Conservation (phyloP, 2,329 filamentous ascomycete species). For the Sporothrix dimorphospora region DNA sequence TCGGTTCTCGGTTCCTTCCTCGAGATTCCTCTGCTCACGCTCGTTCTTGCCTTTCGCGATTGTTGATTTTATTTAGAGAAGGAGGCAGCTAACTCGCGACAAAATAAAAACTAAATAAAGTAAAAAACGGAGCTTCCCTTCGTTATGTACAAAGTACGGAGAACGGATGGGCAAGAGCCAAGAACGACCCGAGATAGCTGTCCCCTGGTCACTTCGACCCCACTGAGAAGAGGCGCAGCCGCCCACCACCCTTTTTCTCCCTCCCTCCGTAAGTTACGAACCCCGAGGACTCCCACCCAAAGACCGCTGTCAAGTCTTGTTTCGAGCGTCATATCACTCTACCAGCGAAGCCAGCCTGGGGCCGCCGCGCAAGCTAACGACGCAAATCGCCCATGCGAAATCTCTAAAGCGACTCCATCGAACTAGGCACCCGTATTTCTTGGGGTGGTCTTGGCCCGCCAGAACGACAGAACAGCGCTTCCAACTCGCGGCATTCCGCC, state of each 20-base stretch:
- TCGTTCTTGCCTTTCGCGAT: background rate
- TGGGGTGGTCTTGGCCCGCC: background rate
- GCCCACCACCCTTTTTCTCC: background rate
- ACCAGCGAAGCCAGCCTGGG: background rate
- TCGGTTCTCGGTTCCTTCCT: background rate
- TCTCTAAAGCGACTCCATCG: constrained; percentile 12
- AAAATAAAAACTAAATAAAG: background rate
- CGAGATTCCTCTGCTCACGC: background rate
- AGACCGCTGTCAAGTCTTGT: background rate
- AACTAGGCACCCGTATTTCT: constrained; percentile 22
- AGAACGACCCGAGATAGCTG: constrained; percentile 13
- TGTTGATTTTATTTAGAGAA: background rate
- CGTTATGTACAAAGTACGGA: background rate
- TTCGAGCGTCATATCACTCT: constrained; percentile 2
- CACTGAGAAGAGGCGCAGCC: constrained; percentile 6
- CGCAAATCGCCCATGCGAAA: constrained; percentile 12
- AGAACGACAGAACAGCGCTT: background rate
- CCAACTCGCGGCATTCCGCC: constrained; percentile 21
- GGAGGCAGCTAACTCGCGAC: background rate
- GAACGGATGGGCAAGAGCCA: background rate
- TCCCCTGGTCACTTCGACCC: background rate
- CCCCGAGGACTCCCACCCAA: background rate
- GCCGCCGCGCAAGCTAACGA: constrained; percentile 19
- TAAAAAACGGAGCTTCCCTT: background rate
- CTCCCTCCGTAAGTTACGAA: background rate